phyloP scores from a whole-genome alignment of 1,284 basidiomycete genomes.

The Gymnopus androsaceus region DNA sequence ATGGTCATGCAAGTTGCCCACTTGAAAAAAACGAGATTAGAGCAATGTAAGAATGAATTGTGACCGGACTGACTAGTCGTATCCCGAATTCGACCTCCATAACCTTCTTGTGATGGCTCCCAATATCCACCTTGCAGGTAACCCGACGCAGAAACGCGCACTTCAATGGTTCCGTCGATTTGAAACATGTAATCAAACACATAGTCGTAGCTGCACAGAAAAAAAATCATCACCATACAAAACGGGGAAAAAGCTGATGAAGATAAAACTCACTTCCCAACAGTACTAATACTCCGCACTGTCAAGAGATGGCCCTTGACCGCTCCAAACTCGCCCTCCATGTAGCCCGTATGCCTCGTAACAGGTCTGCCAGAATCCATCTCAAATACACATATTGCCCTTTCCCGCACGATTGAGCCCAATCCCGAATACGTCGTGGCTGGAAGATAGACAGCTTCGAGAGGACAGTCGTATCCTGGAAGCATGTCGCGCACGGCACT shows the following conservation, averaged over 20 bases:
- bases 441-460: slow-evolving; percentile 59
- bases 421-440: slow-evolving; percentile 52
- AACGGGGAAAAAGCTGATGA: background rate
- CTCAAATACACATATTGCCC: slow-evolving; percentile 69
- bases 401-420: slow-evolving; percentile 46
- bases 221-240: background rate
- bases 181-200: slow-evolving; percentile 70
- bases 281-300: slow-evolving; percentile 56
- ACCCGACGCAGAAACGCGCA: slow-evolving; percentile 64
- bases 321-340: slow-evolving; percentile 55
- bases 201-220: slow-evolving; percentile 52
- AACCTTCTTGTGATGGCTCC: slow-evolving; percentile 48
- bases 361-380: slow-evolving; percentile 58
- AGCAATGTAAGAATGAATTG: slow-evolving; percentile 2
- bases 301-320: slow-evolving; percentile 61
- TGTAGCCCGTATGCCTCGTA: slow-evolving; percentile 57
- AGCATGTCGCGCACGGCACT: slow-evolving; percentile 56
- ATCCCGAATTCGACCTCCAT: slow-evolving; percentile 58
- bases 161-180: slow-evolving; percentile 67
- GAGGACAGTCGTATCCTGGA: slow-evolving; percentile 66
- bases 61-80: slow-evolving; percentile 47
- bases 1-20: slow-evolving; percentile 73
- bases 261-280: slow-evolving; percentile 58
- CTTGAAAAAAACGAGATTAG: slow-evolving; percentile 27
- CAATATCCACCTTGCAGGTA: slow-evolving; percentile 68